These are phyloP conservation scores for Plenodomus tracheiphilus DNA, from an alignment of 2,329 filamentous ascomycete species.

Conservation along the genomic window DNA sequence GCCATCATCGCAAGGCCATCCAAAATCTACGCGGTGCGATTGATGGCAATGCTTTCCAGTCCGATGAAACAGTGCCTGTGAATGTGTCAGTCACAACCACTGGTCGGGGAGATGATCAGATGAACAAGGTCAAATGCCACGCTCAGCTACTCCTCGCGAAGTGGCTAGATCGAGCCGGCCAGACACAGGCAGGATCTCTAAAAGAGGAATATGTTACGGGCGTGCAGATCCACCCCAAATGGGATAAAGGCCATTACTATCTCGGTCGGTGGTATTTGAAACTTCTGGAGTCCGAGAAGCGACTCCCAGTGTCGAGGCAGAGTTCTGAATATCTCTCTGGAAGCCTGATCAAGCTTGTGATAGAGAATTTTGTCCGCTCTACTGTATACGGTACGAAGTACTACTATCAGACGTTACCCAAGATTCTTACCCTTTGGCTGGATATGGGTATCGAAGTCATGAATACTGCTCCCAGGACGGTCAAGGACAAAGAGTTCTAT, in stretches of 20 bases:
- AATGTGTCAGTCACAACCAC: slow-evolving; percentile 45
- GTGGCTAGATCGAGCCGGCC: slow-evolving; percentile 94
- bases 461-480: slow-evolving; percentile 21
- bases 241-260: slow-evolving; percentile 98
- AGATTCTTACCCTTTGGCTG: slow-evolving; percentile 90
- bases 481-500: slow-evolving; percentile 35
- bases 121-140: slow-evolving; percentile 69
- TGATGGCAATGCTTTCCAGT: slow-evolving; percentile 73
- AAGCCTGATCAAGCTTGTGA: slow-evolving; percentile 82
- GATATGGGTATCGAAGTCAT: slow-evolving; percentile 78
- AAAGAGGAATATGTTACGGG: slow-evolving; percentile 76
- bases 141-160: slow-evolving; percentile 90
- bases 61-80: slow-evolving; percentile 43
- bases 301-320: slow-evolving; percentile 74
- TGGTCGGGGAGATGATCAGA: slow-evolving; percentile 42
- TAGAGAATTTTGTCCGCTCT: slow-evolving; percentile 90
- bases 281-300: slow-evolving; percentile 84
- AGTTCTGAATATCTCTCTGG: slow-evolving; percentile 64
- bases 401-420: slow-evolving; percentile 89
- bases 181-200: slow-evolving; percentile 81
- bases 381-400: slow-evolving; percentile 91
- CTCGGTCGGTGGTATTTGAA: slow-evolving; percentile 97
- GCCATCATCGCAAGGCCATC: slow-evolving; percentile 92
- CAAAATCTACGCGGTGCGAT: slow-evolving; percentile 88
- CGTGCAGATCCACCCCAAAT: slow-evolving; percentile 67